These are phyloP conservation scores for Euryodendron excelsum DNA, from an alignment of 148 eudicot species.

Conservation along the genomic window DNA sequence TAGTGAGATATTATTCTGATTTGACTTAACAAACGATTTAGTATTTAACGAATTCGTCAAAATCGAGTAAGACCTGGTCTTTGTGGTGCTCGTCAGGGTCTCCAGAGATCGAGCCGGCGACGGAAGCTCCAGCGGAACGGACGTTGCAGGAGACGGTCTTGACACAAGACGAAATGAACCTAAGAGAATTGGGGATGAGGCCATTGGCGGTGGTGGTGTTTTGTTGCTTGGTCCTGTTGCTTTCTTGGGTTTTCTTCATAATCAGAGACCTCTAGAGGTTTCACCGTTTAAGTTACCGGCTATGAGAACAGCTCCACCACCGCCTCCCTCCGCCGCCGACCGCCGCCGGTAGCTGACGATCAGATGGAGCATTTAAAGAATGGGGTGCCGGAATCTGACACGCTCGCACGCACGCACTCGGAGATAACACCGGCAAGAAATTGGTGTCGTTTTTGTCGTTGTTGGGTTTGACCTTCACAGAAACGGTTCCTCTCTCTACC, in stretches of 20 bases:
- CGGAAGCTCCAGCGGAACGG: constrained; percentile 81
- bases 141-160: constrained; percentile 92
- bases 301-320: not conserved
- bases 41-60: not conserved
- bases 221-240: constrained; percentile 18
- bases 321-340: constrained; percentile 23
- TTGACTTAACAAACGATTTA: not conserved
- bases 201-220: constrained; percentile 37
- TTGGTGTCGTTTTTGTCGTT: constrained; percentile 12
- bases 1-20: not conserved
- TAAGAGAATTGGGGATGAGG: constrained; percentile 61
- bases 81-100: constrained; percentile 59
- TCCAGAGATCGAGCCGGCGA: constrained; percentile 65
- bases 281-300: constrained; percentile 31
- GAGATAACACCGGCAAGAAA: constrained; percentile 18
- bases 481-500: constrained; percentile 44
- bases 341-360: constrained; percentile 13
- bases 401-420: not conserved
- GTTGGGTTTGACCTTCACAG: constrained; percentile 40
- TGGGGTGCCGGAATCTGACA: constrained; percentile 4
- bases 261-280: constrained; percentile 21
- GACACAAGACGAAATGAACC: constrained; percentile 83
- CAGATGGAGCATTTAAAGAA: constrained; percentile 22
- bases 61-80: constrained; percentile 69
- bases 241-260: constrained; percentile 44